A percentile compares a stretch with the other conserved stretches of the same genome.
Evolutionary conservation across 1,139 yeast species (phyloP).

Genomic region (Kluyveromyces sp.): DNA sequence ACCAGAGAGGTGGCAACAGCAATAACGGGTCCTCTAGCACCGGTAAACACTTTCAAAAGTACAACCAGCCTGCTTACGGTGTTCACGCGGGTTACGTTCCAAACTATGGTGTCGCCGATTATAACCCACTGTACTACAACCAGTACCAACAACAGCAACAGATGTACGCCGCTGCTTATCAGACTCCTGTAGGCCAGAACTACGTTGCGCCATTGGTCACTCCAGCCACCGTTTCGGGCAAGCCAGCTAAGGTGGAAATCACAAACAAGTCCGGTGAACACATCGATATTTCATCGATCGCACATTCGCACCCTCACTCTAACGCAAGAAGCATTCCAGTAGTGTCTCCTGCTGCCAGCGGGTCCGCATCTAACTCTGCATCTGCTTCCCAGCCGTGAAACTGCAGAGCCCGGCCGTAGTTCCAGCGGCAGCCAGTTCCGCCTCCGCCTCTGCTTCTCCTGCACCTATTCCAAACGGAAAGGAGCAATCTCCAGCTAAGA

Average conservation of each 20-base stretch:
- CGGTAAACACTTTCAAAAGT: slow-evolving; percentile 3
- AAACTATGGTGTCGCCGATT: slow-evolving; percentile 5
- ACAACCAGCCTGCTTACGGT: slow-evolving; percentile 4
- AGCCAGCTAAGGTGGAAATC: slow-evolving; percentile 23
- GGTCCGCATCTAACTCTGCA: slow-evolving; percentile 5
- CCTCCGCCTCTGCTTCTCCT: slow-evolving; percentile 9
- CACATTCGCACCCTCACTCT: slow-evolving; percentile 10
- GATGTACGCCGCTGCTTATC: slow-evolving; percentile 9
- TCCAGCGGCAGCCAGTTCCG: slow-evolving; percentile 1
- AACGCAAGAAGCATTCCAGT: slow-evolving; percentile 8
- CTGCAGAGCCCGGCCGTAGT: slow-evolving; percentile 9
- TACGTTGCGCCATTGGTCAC: slow-evolving; percentile 4
- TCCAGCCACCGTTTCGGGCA: not conserved
- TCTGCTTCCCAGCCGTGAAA: slow-evolving; percentile 13
- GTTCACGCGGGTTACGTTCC: slow-evolving; percentile 3
- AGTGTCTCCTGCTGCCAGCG: slow-evolving; percentile 7
- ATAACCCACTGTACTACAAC: slow-evolving; percentile 4
- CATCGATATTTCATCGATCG: slow-evolving; percentile 22
- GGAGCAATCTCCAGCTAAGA: slow-evolving; percentile 10
- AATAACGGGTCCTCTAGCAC: slow-evolving; percentile 1
- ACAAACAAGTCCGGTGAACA: slow-evolving; percentile 30
- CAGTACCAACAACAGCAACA: slow-evolving; percentile 6
- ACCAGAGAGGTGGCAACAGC: slow-evolving; percentile 3
- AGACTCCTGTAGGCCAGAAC: slow-evolving; percentile 5
- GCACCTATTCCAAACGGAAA: slow-evolving; percentile 11